A percentile compares a stretch with the other conserved stretches of the same genome.
These are phyloP conservation scores for Dalechampia spathulata DNA, from an alignment of 441 rosid genomes.

Conservation along the genomic window DNA sequence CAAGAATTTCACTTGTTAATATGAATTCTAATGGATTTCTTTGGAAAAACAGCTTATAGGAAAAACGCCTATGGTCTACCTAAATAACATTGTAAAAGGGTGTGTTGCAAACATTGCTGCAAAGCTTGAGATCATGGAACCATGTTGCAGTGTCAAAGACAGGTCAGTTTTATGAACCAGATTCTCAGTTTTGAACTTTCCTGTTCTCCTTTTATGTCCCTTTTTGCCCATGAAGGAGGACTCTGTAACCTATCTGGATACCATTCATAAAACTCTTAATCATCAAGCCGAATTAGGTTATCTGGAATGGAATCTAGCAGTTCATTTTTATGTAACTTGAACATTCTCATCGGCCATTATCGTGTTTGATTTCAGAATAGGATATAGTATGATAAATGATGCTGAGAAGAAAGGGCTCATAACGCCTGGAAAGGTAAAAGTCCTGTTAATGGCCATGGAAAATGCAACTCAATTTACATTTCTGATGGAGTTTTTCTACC, in stretches of 20 bases:
- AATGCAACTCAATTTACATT: constrained; percentile 1
- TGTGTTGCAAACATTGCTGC: constrained; percentile 85
- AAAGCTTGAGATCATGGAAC: constrained; percentile 98
- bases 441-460: neutral
- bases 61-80: constrained; percentile 93
- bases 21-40: too few species aligned
- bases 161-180: constrained; percentile 39
- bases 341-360: too few species aligned
- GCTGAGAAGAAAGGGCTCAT: too few species aligned
- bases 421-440: too few species aligned
- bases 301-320: constrained; percentile 2
- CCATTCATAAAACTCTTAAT: neutral
- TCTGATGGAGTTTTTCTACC: constrained; percentile 1
- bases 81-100: constrained; percentile 78
- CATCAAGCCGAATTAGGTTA: neutral
- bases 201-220: too few species aligned
- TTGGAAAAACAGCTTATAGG: constrained; percentile 84
- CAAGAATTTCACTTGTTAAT: too few species aligned
- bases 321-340: neutral
- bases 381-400: too few species aligned
- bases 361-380: too few species aligned
- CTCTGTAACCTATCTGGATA: too few species aligned
- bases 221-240: too few species aligned
- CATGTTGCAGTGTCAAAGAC: constrained; percentile 97
- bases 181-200: too few species aligned